Evolutionary conservation across 2,329 filamentous ascomycete species (phyloP).

Genomic region (Fusarium pseudocircinatum): DNA sequence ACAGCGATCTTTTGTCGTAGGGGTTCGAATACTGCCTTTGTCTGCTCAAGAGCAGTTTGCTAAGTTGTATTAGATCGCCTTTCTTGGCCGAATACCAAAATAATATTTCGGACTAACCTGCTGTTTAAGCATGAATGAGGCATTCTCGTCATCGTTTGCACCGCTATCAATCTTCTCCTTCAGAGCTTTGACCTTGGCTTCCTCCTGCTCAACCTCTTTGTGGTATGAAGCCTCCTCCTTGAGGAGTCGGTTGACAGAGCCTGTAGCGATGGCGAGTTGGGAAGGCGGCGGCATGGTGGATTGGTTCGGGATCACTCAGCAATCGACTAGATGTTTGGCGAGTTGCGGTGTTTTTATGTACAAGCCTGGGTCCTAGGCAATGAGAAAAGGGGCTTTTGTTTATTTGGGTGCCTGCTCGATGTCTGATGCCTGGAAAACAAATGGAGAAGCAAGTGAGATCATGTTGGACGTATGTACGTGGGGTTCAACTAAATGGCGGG

Average conservation of each 20-base stretch:
- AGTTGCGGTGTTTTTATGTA: background rate
- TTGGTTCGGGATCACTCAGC: background rate
- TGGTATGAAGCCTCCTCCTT: conserved; percentile 94
- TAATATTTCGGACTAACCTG: conserved; percentile 67
- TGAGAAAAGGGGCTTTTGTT: background rate
- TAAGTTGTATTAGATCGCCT: conserved; percentile 49
- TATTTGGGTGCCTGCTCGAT: conserved; percentile 36
- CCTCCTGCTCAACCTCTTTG: conserved; percentile 81
- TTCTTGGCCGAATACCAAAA: background rate
- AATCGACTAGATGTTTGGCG: background rate
- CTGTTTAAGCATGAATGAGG: conserved; percentile 82
- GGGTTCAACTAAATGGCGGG: conserved; percentile 40
- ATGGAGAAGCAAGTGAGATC: conserved; percentile 42
- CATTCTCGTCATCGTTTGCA: conserved; percentile 72
- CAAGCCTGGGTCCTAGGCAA: background rate
- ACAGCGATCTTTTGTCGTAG: conserved; percentile 76
- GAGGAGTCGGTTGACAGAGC: conserved; percentile 81
- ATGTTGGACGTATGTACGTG: conserved; percentile 40
- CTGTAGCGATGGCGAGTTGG: conserved; percentile 80
- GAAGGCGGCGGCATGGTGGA: conserved; percentile 77
- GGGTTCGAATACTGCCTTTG: conserved; percentile 80
- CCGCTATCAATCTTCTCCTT: conserved; percentile 65
- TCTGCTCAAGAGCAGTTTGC: conserved; percentile 87
- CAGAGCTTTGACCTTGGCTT: conserved; percentile 75
- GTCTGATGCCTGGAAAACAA: conserved; percentile 24